A percentile compares a stretch with the other conserved stretches of the same genome.
Conservation (phyloP, 1,284 basidiomycete genomes). For the Cutaneotrichosporon sp. region DNA sequence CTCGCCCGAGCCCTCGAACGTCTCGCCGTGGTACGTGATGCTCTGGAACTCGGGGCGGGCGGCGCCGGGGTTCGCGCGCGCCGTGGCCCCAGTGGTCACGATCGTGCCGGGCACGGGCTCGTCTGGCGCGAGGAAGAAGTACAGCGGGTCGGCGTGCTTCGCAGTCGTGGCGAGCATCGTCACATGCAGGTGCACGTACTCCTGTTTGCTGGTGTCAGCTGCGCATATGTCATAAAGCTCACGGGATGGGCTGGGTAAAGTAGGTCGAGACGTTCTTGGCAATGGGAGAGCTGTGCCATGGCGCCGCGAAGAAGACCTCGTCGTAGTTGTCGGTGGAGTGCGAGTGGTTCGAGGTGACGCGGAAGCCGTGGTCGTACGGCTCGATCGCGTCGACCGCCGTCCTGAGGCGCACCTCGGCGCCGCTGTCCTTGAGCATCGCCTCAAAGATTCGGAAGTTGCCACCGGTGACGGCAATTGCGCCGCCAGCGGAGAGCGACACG, state of each 20-base stretch:
- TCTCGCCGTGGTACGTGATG: conserved; percentile 75
- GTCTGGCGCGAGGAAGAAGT: conserved; percentile 65
- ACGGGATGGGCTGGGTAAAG: conserved; percentile 26
- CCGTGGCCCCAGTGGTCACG: conserved; percentile 69
- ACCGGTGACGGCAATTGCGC: conserved; percentile 68
- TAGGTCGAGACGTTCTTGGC: conserved; percentile 18
- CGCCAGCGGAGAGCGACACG: conserved; percentile 70
- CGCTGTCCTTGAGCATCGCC: conserved; percentile 69
- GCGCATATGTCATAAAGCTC: not conserved
- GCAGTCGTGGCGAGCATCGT: conserved; percentile 81
- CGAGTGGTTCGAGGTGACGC: conserved; percentile 7
- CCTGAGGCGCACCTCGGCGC: conserved; percentile 68
- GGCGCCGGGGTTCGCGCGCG: conserved; percentile 45
- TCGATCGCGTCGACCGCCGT: conserved; percentile 59
- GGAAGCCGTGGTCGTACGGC: conserved; percentile 7
- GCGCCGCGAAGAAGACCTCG: conserved; percentile 50
- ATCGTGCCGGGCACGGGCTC: conserved; percentile 65
- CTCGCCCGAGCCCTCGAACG: conserved; percentile 57
- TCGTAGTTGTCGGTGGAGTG: conserved; percentile 36
- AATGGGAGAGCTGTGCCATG: conserved; percentile 39
- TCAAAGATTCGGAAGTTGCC: conserved; percentile 90
- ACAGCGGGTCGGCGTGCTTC: conserved; percentile 63
- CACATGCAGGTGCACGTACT: conserved; percentile 83
- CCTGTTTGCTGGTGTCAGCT: conserved; percentile 54
- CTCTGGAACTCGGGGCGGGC: conserved; percentile 80